Evolutionary conservation across 164 flowering plant species (phyloP).

Genomic region (grape (Vitis vinifera)): DNA sequence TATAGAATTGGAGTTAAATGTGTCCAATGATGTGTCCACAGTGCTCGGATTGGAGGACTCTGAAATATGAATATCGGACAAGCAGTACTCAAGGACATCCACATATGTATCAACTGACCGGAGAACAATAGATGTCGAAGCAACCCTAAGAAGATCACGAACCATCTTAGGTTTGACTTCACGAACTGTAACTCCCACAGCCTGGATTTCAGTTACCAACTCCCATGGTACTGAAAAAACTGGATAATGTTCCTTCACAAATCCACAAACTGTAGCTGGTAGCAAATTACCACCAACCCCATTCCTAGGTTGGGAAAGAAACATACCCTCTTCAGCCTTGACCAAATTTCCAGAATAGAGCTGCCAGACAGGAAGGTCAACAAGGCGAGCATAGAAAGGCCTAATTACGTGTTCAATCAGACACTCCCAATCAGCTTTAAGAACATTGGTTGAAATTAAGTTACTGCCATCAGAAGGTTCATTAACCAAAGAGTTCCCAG

Average conservation of each 20-base stretch:
- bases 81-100: constrained; percentile 93
- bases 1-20: constrained; percentile 13
- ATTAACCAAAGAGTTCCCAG: constrained; percentile 13
- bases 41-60: constrained; percentile 27
- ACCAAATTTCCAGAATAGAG: constrained; percentile 82
- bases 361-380: constrained; percentile 93
- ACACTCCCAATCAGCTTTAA: constrained; percentile 76
- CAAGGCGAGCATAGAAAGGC: constrained; percentile 83
- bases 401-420: constrained; percentile 67
- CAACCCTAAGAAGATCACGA: constrained; percentile 73
- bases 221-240: constrained; percentile 99
- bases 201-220: constrained; percentile 84
- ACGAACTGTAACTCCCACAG: constrained; percentile 68
- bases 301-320: constrained; percentile 86
- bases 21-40: constrained; percentile 23
- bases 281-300: constrained; percentile 56
- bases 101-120: constrained; percentile 75
- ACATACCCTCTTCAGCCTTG: constrained; percentile 95
- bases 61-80: constrained; percentile 67
- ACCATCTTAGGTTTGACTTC: constrained; percentile 98
- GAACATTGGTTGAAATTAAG: constrained; percentile 20
- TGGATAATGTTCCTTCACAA: constrained; percentile 95
- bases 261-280: constrained; percentile 82
- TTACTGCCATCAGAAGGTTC: constrained; percentile 26
- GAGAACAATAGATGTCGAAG: constrained; percentile 67